These are phyloP conservation scores for Eucalyptus decipiens DNA, from an alignment of 345 rosid species.

Conservation along the genomic window DNA sequence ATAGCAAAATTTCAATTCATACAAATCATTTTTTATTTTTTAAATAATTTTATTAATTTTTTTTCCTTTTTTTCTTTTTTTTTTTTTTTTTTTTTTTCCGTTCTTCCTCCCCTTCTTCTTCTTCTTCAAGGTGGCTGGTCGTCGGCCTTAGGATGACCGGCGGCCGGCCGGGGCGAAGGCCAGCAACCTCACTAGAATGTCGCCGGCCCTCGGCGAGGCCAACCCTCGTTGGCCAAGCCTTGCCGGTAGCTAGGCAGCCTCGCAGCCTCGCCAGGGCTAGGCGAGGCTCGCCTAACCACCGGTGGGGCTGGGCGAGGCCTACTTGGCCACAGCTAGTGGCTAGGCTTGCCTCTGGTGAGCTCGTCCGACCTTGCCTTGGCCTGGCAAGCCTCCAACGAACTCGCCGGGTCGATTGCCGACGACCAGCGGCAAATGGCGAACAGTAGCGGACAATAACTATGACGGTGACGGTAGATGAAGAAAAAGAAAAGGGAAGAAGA, in stretches of 20 bases:
- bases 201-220: rapidly evolving
- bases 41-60: too few relatives aligned
- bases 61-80: too few relatives aligned
- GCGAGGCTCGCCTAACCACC: rapidly evolving
- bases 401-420: rapidly evolving
- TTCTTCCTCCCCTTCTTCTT: too few relatives aligned
- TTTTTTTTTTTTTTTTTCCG: rapidly evolving
- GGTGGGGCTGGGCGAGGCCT: rapidly evolving
- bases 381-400: rapidly evolving
- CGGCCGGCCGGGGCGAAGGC: rapidly evolving
- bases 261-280: rapidly evolving
- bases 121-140: too few relatives aligned
- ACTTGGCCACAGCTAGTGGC: rapidly evolving
- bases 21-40: too few relatives aligned
- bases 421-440: rapidly evolving
- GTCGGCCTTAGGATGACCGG: rapidly evolving
- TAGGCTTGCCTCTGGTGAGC: rapidly evolving
- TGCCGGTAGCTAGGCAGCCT: rapidly evolving
- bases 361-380: rapidly evolving
- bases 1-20: too few relatives aligned
- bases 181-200: rapidly evolving
- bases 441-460: rapidly evolving
- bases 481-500: too few relatives aligned
- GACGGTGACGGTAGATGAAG: rapidly evolving
- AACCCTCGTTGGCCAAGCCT: rapidly evolving